Percentiles rank a stretch among this genome's conserved stretches.
Evolutionary conservation across 345 rosid genomes (phyloP).

Genomic region (Sonneratia caseolaris): DNA sequence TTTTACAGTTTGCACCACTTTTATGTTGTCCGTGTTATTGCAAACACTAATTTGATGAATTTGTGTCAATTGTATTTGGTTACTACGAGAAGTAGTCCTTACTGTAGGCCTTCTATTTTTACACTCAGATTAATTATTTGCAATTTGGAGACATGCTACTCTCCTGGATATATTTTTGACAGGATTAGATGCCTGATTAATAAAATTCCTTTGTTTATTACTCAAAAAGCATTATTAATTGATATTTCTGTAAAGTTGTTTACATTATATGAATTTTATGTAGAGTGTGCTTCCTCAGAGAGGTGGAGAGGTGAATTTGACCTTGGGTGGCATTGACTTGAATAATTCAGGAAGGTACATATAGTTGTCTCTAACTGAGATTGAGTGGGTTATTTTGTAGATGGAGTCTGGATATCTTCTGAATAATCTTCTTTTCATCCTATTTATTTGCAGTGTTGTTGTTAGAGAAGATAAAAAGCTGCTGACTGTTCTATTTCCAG

Average conservation of each 20-base stretch:
- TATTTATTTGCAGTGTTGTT: conserved; percentile 60
- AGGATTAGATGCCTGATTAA: background rate
- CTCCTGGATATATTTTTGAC: background rate
- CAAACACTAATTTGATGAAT: background rate
- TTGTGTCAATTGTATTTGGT: background rate
- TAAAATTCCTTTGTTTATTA: too few relatives aligned
- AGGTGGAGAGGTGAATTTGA: conserved; percentile 93
- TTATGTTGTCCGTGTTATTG: background rate
- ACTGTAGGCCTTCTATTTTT: background rate
- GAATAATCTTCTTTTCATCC: conserved; percentile 16
- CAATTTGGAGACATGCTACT: background rate
- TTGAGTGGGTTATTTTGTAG: background rate
- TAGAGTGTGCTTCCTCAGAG: conserved; percentile 86
- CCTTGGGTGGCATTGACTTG: conserved; percentile 94
- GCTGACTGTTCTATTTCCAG: conserved; percentile 92
- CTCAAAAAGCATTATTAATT: background rate
- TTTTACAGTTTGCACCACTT: background rate
- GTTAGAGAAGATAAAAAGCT: conserved; percentile 94
- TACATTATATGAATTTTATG: conserved; percentile 14
- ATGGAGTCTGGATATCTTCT: conserved; percentile 4
- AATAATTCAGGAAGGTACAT: conserved; percentile 92
- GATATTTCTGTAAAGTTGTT: background rate
- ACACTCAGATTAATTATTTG: background rate
- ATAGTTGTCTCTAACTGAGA: background rate
- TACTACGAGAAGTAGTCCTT: background rate